A percentile compares a stretch with the other conserved stretches of the same genome.
These are phyloP conservation scores for Ramaria sp. DNA, from an alignment of 768 basidiomycete species.

Conservation along the genomic window DNA sequence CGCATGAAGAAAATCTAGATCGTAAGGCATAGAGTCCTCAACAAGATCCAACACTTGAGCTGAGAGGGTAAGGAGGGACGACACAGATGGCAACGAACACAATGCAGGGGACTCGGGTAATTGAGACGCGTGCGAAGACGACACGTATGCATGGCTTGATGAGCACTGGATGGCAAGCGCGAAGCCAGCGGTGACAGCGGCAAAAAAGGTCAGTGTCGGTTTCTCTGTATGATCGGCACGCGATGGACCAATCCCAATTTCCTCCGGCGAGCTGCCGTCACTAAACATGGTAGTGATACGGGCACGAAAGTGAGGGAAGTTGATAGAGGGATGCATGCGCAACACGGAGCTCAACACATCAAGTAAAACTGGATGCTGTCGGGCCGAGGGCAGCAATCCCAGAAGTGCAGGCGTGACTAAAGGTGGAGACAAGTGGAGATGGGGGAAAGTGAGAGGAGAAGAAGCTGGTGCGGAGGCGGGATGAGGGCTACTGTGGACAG, in stretches of 20 bases:
- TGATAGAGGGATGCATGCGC: slow-evolving; percentile 40
- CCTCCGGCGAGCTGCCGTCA: slow-evolving; percentile 16
- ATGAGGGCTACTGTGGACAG: slow-evolving; percentile 10
- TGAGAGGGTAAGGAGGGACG: slow-evolving; percentile 33
- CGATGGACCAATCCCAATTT: slow-evolving; percentile 7
- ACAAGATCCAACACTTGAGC: slow-evolving; percentile 34
- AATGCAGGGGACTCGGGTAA: neutral
- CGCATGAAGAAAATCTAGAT: slow-evolving; percentile 50
- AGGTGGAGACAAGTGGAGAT: slow-evolving; percentile 13
- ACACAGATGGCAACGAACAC: slow-evolving; percentile 1
- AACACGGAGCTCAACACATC: slow-evolving; percentile 31
- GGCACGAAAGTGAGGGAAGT: slow-evolving; percentile 35
- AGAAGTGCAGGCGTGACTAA: slow-evolving; percentile 30
- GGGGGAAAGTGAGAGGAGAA: slow-evolving; percentile 12
- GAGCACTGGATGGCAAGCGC: slow-evolving; percentile 39
- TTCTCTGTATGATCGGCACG: slow-evolving; percentile 13
- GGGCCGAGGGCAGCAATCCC: slow-evolving; percentile 29
- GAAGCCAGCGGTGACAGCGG: slow-evolving; percentile 44
- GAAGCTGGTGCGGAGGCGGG: slow-evolving; percentile 10
- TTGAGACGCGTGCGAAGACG: neutral
- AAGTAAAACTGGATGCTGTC: slow-evolving; percentile 27
- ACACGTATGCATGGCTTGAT: neutral
- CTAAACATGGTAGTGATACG: slow-evolving; percentile 35
- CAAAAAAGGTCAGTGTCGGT: slow-evolving; percentile 45
- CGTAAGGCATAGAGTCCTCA: slow-evolving; percentile 34